Percentiles rank a stretch among this genome's conserved stretches.
Evolutionary conservation across 768 basidiomycete genomes (phyloP).

Genomic region (Mycena indigotica): DNA sequence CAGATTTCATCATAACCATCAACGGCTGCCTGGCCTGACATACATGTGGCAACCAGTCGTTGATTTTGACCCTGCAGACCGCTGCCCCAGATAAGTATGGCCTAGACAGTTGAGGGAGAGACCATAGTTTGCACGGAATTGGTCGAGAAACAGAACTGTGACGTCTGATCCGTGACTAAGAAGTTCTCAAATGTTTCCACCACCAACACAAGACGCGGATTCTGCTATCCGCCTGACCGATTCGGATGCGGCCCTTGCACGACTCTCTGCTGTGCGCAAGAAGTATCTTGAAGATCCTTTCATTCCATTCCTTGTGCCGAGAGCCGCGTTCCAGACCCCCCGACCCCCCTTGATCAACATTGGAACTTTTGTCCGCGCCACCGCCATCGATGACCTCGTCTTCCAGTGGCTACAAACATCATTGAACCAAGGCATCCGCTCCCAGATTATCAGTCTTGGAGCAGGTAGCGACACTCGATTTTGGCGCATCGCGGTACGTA

Average conservation of each 20-base stretch:
- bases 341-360: slow-evolving; percentile 92
- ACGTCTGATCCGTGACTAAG: not conserved
- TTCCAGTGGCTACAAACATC: slow-evolving; percentile 29
- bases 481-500: slow-evolving; percentile 84
- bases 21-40: not conserved
- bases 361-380: slow-evolving; percentile 86
- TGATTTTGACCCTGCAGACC: too few relatives aligned
- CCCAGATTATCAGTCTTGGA: slow-evolving; percentile 92
- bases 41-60: too few relatives aligned
- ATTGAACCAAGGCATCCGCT: slow-evolving; percentile 43
- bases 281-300: slow-evolving; percentile 83
- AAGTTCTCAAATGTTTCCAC: slow-evolving; percentile 1
- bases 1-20: not conserved
- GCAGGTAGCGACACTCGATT: slow-evolving; percentile 96
- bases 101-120: too few relatives aligned
- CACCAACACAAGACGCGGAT: slow-evolving; percentile 42
- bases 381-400: slow-evolving; percentile 65
- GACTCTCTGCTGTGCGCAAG: slow-evolving; percentile 80
- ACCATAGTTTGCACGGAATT: too few relatives aligned
- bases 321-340: slow-evolving; percentile 59
- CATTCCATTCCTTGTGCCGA: slow-evolving; percentile 65
- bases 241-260: slow-evolving; percentile 79
- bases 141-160: too few relatives aligned
- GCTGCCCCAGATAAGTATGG: too few relatives aligned
- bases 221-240: slow-evolving; percentile 76